Evolutionary conservation across 169 alveolate genomes (phyloP).

Genomic region (Miamiensis avidus): DNA sequence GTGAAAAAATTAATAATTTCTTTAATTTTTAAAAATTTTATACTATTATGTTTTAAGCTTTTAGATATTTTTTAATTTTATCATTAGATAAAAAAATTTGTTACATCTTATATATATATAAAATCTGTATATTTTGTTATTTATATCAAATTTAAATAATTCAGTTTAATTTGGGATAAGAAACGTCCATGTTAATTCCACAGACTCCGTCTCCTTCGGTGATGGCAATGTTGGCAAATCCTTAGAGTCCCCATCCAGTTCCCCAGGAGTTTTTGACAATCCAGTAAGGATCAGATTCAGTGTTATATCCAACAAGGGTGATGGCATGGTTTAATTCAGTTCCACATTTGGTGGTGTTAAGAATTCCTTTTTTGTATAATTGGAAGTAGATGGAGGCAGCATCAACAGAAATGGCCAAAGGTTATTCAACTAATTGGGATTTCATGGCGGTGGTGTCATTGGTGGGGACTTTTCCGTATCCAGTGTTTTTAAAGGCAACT

Average conservation of each 20-base stretch:
- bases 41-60: no score
- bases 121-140: no score
- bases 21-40: no score
- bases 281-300: no score
- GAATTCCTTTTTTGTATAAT: conserved; percentile 13
- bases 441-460: not conserved
- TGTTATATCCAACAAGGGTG: conserved; percentile 9
- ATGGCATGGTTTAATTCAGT: conserved; percentile 25
- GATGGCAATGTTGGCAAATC: conserved; percentile 63
- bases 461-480: not conserved
- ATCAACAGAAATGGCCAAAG: conserved; percentile 33
- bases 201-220: no score
- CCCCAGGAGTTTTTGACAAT: conserved; percentile 77
- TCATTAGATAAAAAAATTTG: no score
- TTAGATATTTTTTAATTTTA: no score
- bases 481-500: conserved; percentile 12
- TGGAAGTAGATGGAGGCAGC: conserved; percentile 23
- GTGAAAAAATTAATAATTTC: no score
- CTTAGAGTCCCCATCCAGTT: conserved; percentile 68
- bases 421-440: not conserved
- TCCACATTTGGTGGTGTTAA: not conserved
- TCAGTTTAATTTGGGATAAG: no score
- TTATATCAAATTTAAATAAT: no score
- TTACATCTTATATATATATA: no score
- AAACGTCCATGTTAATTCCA: no score